These are phyloP conservation scores for Hypoxylon cercidicola DNA, from an alignment of 495 filamentous ascomycete genomes.

Conservation along the genomic window DNA sequence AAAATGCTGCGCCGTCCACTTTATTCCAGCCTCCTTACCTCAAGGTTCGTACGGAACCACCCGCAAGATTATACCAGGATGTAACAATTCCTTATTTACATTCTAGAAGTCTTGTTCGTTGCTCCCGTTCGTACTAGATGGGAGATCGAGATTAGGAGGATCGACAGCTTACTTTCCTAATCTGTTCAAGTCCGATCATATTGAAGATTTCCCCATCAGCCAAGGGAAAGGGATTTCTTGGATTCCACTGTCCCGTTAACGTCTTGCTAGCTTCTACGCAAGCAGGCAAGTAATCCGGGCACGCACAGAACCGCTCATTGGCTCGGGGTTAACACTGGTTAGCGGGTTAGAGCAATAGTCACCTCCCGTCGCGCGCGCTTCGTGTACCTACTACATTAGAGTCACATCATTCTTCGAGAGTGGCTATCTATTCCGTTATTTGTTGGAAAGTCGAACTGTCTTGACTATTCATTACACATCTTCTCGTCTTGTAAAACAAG, in stretches of 20 bases:
- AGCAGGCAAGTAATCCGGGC: constrained; percentile 4
- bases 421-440: background rate
- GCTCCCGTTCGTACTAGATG: constrained; percentile 4
- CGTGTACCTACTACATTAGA: background rate
- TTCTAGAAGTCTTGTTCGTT: constrained; percentile 23
- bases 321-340: constrained; percentile 1
- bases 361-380: constrained; percentile 38
- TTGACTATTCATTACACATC: no score
- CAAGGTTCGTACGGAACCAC: constrained; percentile 19
- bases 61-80: constrained; percentile 2
- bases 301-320: constrained; percentile 4
- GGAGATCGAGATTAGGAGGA: constrained; percentile 38
- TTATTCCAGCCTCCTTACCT: constrained; percentile 7
- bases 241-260: constrained; percentile 8
- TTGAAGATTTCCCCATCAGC: constrained; percentile 26
- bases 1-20: constrained; percentile 31
- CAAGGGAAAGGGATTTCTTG: constrained; percentile 5
- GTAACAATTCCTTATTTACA: constrained; percentile 24
- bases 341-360: background rate
- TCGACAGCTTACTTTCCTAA: constrained; percentile 29
- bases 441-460: no score
- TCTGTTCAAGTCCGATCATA: constrained; percentile 8
- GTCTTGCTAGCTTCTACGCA: constrained; percentile 10
- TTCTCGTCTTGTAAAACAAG: no score
- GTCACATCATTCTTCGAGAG: background rate